phyloP scores from a whole-genome alignment of 495 filamentous ascomycete species.

The Opeltia flavorubescens region DNA sequence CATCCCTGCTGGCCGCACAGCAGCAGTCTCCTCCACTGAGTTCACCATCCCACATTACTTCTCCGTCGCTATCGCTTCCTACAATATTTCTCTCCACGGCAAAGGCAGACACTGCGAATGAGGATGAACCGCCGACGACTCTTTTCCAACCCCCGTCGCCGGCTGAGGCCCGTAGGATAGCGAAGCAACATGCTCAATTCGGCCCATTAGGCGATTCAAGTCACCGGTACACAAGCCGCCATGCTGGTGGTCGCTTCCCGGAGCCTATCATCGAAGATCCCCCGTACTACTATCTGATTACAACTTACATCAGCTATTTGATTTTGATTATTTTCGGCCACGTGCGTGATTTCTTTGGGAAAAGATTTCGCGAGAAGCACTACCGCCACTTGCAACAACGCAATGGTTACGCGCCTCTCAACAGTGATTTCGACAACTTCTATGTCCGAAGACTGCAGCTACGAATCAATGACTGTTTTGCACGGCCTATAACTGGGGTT shows the following conservation, averaged over 20 bases:
- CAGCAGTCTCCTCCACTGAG: constrained; percentile 42
- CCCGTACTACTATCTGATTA: constrained; percentile 89
- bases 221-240: constrained; percentile 77
- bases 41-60: constrained; percentile 50
- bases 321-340: constrained; percentile 93
- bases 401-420: constrained; percentile 91
- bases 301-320: constrained; percentile 94
- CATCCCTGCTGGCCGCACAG: constrained; percentile 45
- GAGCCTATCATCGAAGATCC: constrained; percentile 88
- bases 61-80: constrained; percentile 65
- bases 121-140: constrained; percentile 62
- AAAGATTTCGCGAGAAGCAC: constrained; percentile 69
- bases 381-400: constrained; percentile 71
- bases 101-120: constrained; percentile 60
- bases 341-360: constrained; percentile 93
- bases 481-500: constrained; percentile 80
- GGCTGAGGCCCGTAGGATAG: constrained; percentile 60
- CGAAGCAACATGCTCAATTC: constrained; percentile 80
- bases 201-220: constrained; percentile 65
- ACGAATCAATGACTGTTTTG: constrained; percentile 93
- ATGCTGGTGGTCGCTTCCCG: constrained; percentile 61
- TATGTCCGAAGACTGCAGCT: constrained; percentile 86
- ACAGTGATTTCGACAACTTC: constrained; percentile 98
- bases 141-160: constrained; percentile 87
- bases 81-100: constrained; percentile 88